These are phyloP conservation scores for Pseudozyma sp. DNA, from an alignment of 1,284 basidiomycete species.

Conservation along the genomic window DNA sequence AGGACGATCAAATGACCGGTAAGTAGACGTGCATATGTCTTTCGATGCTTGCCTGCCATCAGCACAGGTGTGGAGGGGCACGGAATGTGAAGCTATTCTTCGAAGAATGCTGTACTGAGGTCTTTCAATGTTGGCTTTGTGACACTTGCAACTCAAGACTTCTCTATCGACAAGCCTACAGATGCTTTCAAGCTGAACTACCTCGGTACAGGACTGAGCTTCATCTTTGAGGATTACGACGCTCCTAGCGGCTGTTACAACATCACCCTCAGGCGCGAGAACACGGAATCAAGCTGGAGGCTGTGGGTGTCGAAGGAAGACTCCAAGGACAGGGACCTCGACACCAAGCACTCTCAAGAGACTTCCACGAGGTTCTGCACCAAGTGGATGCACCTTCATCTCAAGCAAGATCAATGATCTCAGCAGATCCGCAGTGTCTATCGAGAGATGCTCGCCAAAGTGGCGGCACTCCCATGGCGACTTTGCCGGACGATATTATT, in stretches of 20 bases:
- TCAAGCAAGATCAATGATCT: not conserved
- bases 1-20: not conserved
- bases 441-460: not conserved
- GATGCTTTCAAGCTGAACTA: not conserved
- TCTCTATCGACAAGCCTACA: not conserved
- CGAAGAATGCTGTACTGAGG: too few relatives aligned
- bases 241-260: not conserved
- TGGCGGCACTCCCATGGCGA: too few relatives aligned
- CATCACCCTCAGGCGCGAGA: not conserved
- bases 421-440: not conserved
- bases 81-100: not conserved
- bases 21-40: not conserved
- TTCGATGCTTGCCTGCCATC: not conserved
- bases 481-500: too few relatives aligned
- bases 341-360: conserved; percentile 4
- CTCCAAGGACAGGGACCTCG: conserved; percentile 5
- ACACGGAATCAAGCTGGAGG: not conserved
- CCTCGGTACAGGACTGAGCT: not conserved
- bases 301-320: conserved; percentile 9
- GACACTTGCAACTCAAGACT: not conserved
- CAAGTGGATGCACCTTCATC: not conserved
- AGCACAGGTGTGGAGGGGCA: not conserved
- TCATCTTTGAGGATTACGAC: conserved; percentile 3
- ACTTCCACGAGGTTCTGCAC: not conserved
- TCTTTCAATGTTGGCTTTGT: too few relatives aligned